Base-by-base conservation (phyloP, 805 yeast species). In the Metschnikowia continentalis region DNA sequence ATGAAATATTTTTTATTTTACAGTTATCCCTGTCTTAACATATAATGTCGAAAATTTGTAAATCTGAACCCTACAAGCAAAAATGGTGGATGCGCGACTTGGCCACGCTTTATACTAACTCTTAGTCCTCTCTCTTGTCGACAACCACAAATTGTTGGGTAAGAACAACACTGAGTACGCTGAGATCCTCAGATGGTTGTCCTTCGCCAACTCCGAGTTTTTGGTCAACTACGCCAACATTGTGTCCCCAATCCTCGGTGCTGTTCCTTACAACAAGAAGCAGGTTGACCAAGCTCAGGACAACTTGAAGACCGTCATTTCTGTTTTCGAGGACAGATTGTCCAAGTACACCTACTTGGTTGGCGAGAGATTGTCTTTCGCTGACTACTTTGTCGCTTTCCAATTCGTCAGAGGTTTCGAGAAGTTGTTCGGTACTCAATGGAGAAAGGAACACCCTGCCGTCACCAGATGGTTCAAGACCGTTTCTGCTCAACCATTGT, bases 1-100 rank as follows among this genome's bases (percentile, higher is more conserved):
- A 83, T 83, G 88, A 83, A 73, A 76, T 66, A 69, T 53, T 65
- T 70, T 71, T 67, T 63, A 63, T 57, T 72, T 74, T 67, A 84
- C 89, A 84, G 89, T 84, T 84, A 84, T 84, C 89, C 89, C 89
- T 84, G 89, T 84, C 89, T 84, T 83, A 84, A 84, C 69, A 82
- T 57, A 82, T 67, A 65, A 79, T 84, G 88, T 83, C 88, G 88
- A 84, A 85, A 76, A 69, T 70, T 56, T 70, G 58, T 53, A 75
- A 44, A 58, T 78, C 86, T 81, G 86, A 82, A 68, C 66, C 19
- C 19, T 26, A 26, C 30, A 26, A 26, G 39, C 35, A 22, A 5
- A 30, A 32, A 36, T 17, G 35, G 23, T 17, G 32, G 20, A n/a
- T 10, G 17, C 11, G 26, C 7, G 36, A 17, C 35, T 30, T 33